Base-by-base conservation (phyloP, 1,284 basidiomycete genomes). In the Peniophora sp. region DNA sequence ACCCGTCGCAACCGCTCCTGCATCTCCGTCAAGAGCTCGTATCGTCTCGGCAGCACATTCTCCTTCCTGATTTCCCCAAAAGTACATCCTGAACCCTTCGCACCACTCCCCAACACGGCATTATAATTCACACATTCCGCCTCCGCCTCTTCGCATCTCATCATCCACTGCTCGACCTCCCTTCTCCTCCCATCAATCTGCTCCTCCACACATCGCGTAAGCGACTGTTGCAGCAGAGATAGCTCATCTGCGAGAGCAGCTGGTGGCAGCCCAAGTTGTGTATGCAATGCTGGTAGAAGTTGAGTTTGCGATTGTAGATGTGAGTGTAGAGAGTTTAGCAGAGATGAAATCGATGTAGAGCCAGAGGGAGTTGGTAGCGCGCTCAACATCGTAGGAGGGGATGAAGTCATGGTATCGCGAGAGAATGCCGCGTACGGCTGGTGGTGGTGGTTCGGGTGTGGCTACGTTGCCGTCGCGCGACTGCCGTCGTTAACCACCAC, bases 1-100 rank as follows among this genome's bases (percentile, higher is more conserved):
- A 83, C 85, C 71, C 89, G 88, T 64, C 84, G 71, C 48, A 90
- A 65, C 57, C 83, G 87, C 64, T 89, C 87, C 59, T 86, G 84
- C 59, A 78, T 73, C 53, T 81, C 80, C 5, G 77, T 68, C 3
- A 83, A 74, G 62, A 78, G 70, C 53, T 88, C 83, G 59, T 78
- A 81, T 60, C 89, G 71, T 56, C 70, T 74, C 2, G 89, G 88
- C 12, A 90, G 67, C 2, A 83, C 73, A 59, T 77, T 72, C 63
- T 75, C 67, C 67, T 75, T 74, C 53, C 69, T 73, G 49, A 89
- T 65, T 59, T 89, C 87, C 20, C 73, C 75, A 70, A 75, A 68
- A 52, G 73, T 82, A 45, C 63, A 73, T 43, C 71, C 81, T 2
- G 79, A 76, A 20, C 75, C 77, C 65, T 86, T 89, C 48, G 77